Evolutionary conservation across 148 eudicot species (phyloP).

Genomic region (Euryodendron excelsum): DNA sequence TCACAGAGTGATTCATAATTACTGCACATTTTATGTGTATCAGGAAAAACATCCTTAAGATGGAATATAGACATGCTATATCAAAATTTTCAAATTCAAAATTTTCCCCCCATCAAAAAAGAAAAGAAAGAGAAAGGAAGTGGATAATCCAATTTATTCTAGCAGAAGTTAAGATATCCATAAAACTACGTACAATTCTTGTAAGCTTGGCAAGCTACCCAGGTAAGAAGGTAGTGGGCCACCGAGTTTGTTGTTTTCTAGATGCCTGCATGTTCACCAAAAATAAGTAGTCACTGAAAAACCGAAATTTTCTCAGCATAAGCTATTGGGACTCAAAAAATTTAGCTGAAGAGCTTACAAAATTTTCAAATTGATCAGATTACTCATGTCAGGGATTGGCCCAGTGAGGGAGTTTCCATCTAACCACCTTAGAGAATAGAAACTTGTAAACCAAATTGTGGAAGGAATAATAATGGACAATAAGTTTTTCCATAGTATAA

Average conservation of each 20-base stretch:
- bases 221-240: conserved; percentile 79
- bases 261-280: conserved; percentile 59
- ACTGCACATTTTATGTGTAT: background rate
- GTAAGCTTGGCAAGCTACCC: conserved; percentile 72
- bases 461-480: background rate
- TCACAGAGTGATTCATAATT: conserved; percentile 15
- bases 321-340: conserved; percentile 14
- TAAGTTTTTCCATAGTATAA: background rate
- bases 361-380: conserved; percentile 20
- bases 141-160: background rate
- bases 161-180: conserved; percentile 1
- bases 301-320: background rate
- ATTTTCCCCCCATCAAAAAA: background rate
- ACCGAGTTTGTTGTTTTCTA: conserved; percentile 76
- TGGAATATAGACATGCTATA: background rate
- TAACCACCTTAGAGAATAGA: conserved; percentile 38
- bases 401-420: conserved; percentile 28
- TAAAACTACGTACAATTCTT: conserved; percentile 64
- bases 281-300: background rate
- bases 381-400: conserved; percentile 24
- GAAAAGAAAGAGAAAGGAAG: background rate
- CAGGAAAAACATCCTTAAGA: conserved; percentile 13
- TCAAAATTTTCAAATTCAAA: background rate
- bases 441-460: conserved; percentile 10
- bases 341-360: conserved; percentile 52